Conservation (phyloP, 1,284 basidiomycete species). For the Cutaneotrichosporon sp. region DNA sequence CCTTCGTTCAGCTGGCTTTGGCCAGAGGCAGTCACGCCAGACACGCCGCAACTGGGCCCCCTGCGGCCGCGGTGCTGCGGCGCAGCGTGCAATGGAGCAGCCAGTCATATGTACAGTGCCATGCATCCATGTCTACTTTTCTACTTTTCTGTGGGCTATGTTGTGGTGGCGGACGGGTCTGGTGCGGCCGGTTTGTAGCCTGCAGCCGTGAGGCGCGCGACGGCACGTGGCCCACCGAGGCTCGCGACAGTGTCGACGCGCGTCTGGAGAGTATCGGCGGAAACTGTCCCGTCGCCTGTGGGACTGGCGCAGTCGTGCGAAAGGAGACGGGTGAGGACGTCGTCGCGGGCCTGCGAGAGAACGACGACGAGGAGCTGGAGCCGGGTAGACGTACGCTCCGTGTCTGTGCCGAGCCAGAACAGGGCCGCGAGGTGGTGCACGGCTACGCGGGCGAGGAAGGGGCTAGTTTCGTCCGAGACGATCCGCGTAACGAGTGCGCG, state of each 20-base stretch:
- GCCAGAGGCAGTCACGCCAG: too few species aligned
- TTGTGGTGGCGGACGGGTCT: too few species aligned
- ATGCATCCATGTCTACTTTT: neutral
- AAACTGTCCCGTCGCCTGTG: neutral
- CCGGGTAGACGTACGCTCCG: conserved; percentile 3
- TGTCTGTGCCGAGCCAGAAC: conserved; percentile 57
- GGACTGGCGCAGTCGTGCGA: neutral
- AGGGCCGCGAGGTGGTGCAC: conserved; percentile 71
- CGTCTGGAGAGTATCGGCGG: neutral
- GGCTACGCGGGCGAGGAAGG: conserved; percentile 64
- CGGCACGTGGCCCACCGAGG: conserved; percentile 7
- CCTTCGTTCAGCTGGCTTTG: too few species aligned
- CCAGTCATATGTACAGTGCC: neutral
- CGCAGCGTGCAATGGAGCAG: too few species aligned
- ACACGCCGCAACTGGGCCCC: too few species aligned
- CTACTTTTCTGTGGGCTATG: too few species aligned
- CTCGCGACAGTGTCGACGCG: neutral
- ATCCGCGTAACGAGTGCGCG: conserved; percentile 41
- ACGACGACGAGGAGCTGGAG: conserved; percentile 16
- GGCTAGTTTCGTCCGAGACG: conserved; percentile 42
- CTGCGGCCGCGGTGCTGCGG: too few species aligned
- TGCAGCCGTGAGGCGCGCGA: neutral
- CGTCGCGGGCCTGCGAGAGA: conserved; percentile 5
- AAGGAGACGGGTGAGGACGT: conserved; percentile 3
- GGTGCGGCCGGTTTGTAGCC: neutral